Base-by-base conservation (phyloP, 2,329 filamentous ascomycete genomes). In the Hymenoscyphus albidus region DNA sequence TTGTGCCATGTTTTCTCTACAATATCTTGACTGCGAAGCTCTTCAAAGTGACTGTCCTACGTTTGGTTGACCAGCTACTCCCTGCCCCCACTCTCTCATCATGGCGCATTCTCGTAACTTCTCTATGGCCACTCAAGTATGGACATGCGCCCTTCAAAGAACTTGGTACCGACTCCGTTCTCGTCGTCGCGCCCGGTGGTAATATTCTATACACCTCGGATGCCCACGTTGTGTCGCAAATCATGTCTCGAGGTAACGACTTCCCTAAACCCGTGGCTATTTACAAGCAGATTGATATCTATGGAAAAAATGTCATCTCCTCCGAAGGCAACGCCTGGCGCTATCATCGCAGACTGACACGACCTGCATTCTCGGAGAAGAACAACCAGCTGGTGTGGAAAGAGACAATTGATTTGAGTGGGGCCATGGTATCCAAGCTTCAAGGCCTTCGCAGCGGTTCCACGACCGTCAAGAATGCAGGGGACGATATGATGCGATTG, bases 401-500 rank as follows among this genome's bases (percentile, higher is more conserved):
- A 81, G 82, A 83, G 70, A 79, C 78, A 7, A 67, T 84, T 35
- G 76, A 78, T 63, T 80, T 82, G 66, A 79, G 78, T 18, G 69
- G 76, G 61, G 70, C 68, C 39, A 78, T 80, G 77, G 66, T 80
- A 65, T 60, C 69, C 18, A 70, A 71, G n/a, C 79, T 77, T 74
- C 63, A 75, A 9, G 76, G 83, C 0, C 70, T 62, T 64, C 64
- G 42, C 62, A 40, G 54, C 27, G 39, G 40, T 35, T 42, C 42
- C 16, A 78, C 78, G 64, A 82, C 85, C 4, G 77, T 82, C 3
- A 83, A 87, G 55, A 77, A 81, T 48, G 42, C 66, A 32, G 62
- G 57, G 9, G 38, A 58, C 10, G 88, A 91, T 67, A 87, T 87
- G 1, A 91, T 90, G 85, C 79, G 80, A 62, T 74, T 85, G 66